phyloP scores from a whole-genome alignment of 2,329 filamentous ascomycete species.

The Byssochlamys sp. region DNA sequence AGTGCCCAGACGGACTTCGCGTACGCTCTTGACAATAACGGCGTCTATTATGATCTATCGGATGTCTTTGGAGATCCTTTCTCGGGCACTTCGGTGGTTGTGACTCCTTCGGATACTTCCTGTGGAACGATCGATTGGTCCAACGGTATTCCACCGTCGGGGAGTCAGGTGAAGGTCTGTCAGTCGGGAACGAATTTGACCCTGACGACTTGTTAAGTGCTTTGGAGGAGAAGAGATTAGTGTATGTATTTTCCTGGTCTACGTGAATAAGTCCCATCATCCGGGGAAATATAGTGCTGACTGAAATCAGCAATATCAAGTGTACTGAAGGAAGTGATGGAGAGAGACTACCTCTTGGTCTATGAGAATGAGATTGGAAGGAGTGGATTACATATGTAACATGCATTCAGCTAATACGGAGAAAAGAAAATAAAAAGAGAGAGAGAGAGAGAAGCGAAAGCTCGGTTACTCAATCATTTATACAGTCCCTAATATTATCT shows the following conservation, averaged over 20 bases:
- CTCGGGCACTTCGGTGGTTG: constrained; percentile 14
- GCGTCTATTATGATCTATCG: constrained; percentile 35
- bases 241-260: not conserved
- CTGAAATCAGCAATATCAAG: not conserved
- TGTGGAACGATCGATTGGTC: constrained; percentile 19
- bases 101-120: constrained; percentile 13
- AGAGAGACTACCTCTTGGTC: too few relatives aligned
- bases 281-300: not conserved
- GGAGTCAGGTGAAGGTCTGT: constrained; percentile 20
- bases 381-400: too few relatives aligned
- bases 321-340: not conserved
- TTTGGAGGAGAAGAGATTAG: not conserved
- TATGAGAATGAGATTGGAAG: too few relatives aligned
- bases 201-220: constrained; percentile 17
- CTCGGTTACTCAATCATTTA: too few relatives aligned
- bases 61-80: constrained; percentile 39
- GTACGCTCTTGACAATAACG: constrained; percentile 26
- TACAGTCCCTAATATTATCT: too few relatives aligned
- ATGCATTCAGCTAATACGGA: too few relatives aligned
- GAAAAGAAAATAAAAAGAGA: too few relatives aligned
- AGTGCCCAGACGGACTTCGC: constrained; percentile 33
- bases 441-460: too few relatives aligned
- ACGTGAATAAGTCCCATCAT: not conserved
- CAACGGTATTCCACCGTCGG: constrained; percentile 22
- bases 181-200: constrained; percentile 14